A percentile compares a stretch with the other conserved stretches of the same genome.
phyloP scores from a whole-genome alignment of 2,329 filamentous ascomycete species.

The Colletotrichum tabaci region DNA sequence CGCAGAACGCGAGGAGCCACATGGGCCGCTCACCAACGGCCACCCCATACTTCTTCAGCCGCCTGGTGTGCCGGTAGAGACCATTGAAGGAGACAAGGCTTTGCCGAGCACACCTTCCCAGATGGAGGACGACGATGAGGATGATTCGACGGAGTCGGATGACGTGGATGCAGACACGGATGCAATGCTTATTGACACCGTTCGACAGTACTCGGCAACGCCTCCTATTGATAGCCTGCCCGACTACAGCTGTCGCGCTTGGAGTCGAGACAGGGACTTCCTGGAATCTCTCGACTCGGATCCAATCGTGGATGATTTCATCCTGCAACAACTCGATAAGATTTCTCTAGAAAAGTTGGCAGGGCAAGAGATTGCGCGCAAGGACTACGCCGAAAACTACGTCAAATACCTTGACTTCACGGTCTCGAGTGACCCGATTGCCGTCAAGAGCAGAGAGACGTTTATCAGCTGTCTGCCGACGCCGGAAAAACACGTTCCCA shows the following conservation, averaged over 20 bases:
- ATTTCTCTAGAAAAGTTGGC: constrained; percentile 54
- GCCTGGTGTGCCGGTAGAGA: constrained; percentile 39
- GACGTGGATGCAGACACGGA: constrained; percentile 65
- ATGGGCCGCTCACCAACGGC: constrained; percentile 28
- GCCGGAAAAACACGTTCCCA: constrained; percentile 37
- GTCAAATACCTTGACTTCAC: constrained; percentile 69
- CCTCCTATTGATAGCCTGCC: constrained; percentile 70
- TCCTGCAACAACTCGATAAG: constrained; percentile 61
- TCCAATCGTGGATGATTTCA: constrained; percentile 60
- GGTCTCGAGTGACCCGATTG: constrained; percentile 67
- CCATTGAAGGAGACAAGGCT: constrained; percentile 46
- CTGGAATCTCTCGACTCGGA: constrained; percentile 59
- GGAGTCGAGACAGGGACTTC: constrained; percentile 64
- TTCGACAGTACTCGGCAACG: constrained; percentile 67
- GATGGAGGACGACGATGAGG: constrained; percentile 62
- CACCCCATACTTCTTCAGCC: constrained; percentile 30
- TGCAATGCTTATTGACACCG: constrained; percentile 63
- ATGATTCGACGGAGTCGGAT: constrained; percentile 69
- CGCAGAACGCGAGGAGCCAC: constrained; percentile 6
- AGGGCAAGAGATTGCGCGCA: constrained; percentile 57
- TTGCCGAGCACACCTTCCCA: constrained; percentile 64
- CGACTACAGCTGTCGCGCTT: constrained; percentile 60
- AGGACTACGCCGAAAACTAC: constrained; percentile 64
- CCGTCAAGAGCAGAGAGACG: constrained; percentile 69
- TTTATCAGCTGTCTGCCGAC: constrained; percentile 51